Base-by-base conservation (phyloP, 352 stramenopile genomes). In the Pythium grandisporangium region DNA sequence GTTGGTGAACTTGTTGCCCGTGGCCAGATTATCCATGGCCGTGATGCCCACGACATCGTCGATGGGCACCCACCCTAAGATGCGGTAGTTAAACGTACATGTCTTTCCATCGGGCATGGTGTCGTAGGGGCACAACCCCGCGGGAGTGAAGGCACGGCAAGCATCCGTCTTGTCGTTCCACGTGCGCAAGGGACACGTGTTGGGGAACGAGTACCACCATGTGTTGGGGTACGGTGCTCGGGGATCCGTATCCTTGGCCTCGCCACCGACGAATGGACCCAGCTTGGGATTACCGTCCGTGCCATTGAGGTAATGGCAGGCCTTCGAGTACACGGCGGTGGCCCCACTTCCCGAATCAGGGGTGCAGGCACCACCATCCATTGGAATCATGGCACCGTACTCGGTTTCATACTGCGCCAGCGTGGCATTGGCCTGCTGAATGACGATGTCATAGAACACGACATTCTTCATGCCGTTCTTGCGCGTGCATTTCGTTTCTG, bases 401-500 rank as follows among this genome's bases (percentile, higher is more conserved):
- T 89, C 77, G 50, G 41, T 51, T 22, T 70, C 56, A 57, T 78
- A 93, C 39, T 74, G 45, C 23, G 77, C 79, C 5, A 93, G 44
- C 38, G 74, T 74, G 47, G 83, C 70, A 55, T 86, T 92, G 12
- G 82, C 79, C 49, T 93, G 77, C 20, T 63, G 65, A 25, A 92
- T 66, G 6, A 71, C 63, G 24, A 77, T 69, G 30, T 89, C 77
- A 55, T 90, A 92, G 51, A 94, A 87, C 11, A 93, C 77, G 25
- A 94, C 49, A 53, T 84, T 80, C 33, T 69, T 49, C 55, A 87
- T 84, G 13, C 76, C 63, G 57, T 87, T 89, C 70, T 94, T 94
- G 42, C 78, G 76, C 39, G 49, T 52, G 55, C 82, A 94, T 10
- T 61, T 66, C 27, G 63, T 55, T 33, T 75, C 61, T 2, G 54